Evolutionary conservation across 2,329 filamentous ascomycete species (phyloP), one percentile per base, ranked within the genome.

Genomic region (Colletotrichum coccodes): DNA sequence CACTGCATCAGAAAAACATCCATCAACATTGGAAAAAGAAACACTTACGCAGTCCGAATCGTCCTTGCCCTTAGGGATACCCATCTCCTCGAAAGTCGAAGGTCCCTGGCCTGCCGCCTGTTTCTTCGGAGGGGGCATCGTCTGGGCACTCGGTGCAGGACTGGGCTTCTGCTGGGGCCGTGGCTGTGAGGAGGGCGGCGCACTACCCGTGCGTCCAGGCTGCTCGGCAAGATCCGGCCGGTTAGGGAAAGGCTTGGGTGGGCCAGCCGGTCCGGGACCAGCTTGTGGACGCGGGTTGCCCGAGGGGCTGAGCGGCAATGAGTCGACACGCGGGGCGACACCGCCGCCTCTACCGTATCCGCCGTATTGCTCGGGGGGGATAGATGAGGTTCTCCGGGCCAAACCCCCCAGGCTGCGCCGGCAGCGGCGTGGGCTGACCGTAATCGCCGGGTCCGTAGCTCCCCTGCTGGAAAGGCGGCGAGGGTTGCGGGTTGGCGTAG

Each of bases 11-110:
- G 62, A 16, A 46, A 44, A 1, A 2, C 21, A 6, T 8, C 30
- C 16, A 14, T 8, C 12, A 9, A 23, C 16, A 21, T 12, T 23
- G 28, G n/a, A 28, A 44, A 9, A n/a, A 16, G 14, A 6, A 53
- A 68, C 23, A 86, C 87, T 87, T 89, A 98, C 95, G 84, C 95
- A 99, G 81, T 98, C 95, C 73, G 89, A 89, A n/a, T 97, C 93
- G 70, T 91, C 88, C 80, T 96, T 95, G 54, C 87, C 90, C 75
- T 91, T 88, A 7, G 94, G 94, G 74, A 99, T 95, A 44, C 96
- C 96, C 96, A 99, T 99, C 78, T 97, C 95, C 78, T 98, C 95
- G 79, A 99, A 99, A 0, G 96, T 98, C 75, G 96, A 94, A 1
- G 96, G 95, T 12, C 95, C 96, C 77, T 94, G 93, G 57, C 86